These are phyloP conservation scores for Fusarium sterilihyphosum DNA, from an alignment of 2,329 filamentous ascomycete species.

Conservation along the genomic window DNA sequence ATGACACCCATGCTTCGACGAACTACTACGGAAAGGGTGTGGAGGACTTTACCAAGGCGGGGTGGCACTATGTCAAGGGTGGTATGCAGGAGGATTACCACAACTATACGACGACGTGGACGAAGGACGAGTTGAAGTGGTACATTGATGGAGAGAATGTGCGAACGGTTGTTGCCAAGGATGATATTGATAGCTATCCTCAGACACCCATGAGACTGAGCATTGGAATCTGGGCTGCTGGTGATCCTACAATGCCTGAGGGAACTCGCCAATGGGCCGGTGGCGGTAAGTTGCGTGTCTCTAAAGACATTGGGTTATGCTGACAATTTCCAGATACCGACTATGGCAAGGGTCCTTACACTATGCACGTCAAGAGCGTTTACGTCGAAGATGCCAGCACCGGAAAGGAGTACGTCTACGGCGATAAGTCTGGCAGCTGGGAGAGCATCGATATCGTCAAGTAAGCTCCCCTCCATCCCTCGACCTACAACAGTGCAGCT, in stretches of 20 bases:
- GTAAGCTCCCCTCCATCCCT: slow-evolving; percentile 52
- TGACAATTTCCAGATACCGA: slow-evolving; percentile 59
- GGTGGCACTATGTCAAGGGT: slow-evolving; percentile 64
- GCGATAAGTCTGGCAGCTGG: slow-evolving; percentile 69
- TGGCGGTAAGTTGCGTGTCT: slow-evolving; percentile 50
- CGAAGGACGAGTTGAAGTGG: slow-evolving; percentile 71
- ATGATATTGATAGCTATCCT: slow-evolving; percentile 72
- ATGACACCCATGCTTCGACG: slow-evolving; percentile 69
- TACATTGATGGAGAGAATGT: slow-evolving; percentile 74
- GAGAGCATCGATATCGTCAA: slow-evolving; percentile 68
- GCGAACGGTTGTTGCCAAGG: slow-evolving; percentile 69
- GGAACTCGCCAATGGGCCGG: slow-evolving; percentile 76
- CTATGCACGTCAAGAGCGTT: slow-evolving; percentile 76
- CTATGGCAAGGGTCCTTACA: slow-evolving; percentile 73
- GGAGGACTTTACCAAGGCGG: slow-evolving; percentile 70
- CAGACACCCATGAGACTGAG: slow-evolving; percentile 80
- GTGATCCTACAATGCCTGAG: slow-evolving; percentile 63
- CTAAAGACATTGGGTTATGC: not conserved
- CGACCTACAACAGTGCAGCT: accelerated
- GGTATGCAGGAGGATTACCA: slow-evolving; percentile 70
- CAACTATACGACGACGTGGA: slow-evolving; percentile 83
- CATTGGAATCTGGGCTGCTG: slow-evolving; percentile 73
- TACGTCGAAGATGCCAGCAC: slow-evolving; percentile 67
- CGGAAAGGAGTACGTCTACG: slow-evolving; percentile 73
- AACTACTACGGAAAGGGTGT: slow-evolving; percentile 85